Percentiles rank a stretch among this genome's conserved stretches.
These are phyloP conservation scores for Penicillium bialowiezense DNA, from an alignment of 495 filamentous ascomycete genomes.

Conservation along the genomic window DNA sequence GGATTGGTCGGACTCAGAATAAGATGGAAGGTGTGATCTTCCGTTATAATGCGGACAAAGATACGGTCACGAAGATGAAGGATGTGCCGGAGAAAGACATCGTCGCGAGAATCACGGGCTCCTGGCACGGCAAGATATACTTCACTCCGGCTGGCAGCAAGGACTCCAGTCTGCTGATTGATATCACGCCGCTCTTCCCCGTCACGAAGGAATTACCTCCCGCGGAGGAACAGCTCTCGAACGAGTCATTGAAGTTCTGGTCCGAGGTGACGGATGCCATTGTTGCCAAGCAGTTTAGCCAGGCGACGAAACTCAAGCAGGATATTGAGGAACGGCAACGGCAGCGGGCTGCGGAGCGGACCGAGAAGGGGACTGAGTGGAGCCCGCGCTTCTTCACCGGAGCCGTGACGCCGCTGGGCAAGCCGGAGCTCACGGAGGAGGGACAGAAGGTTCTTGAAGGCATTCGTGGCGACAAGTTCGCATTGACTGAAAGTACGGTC, in stretches of 20 bases:
- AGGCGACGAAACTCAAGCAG: slow-evolving; percentile 82
- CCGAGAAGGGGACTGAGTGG: slow-evolving; percentile 65
- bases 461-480: slow-evolving; percentile 61
- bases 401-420: slow-evolving; percentile 67
- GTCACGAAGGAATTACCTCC: slow-evolving; percentile 77
- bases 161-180: slow-evolving; percentile 75
- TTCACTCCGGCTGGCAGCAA: slow-evolving; percentile 56
- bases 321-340: slow-evolving; percentile 91
- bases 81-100: slow-evolving; percentile 83
- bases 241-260: slow-evolving; percentile 92
- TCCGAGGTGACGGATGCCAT: slow-evolving; percentile 85
- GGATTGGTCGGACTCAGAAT: slow-evolving; percentile 88
- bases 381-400: slow-evolving; percentile 87
- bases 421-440: slow-evolving; percentile 75
- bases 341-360: slow-evolving; percentile 75
- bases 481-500: slow-evolving; percentile 45
- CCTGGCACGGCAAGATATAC: slow-evolving; percentile 73
- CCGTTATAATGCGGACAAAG: slow-evolving; percentile 76
- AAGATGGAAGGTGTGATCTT: slow-evolving; percentile 89
- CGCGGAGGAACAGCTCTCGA: slow-evolving; percentile 69
- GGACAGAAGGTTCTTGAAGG: slow-evolving; percentile 67
- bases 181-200: slow-evolving; percentile 76
- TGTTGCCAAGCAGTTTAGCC: slow-evolving; percentile 71
- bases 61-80: slow-evolving; percentile 71
- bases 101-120: slow-evolving; percentile 77